These are phyloP conservation scores for Spergularia bocconei DNA, from an alignment of 148 eudicot genomes.

Conservation along the genomic window DNA sequence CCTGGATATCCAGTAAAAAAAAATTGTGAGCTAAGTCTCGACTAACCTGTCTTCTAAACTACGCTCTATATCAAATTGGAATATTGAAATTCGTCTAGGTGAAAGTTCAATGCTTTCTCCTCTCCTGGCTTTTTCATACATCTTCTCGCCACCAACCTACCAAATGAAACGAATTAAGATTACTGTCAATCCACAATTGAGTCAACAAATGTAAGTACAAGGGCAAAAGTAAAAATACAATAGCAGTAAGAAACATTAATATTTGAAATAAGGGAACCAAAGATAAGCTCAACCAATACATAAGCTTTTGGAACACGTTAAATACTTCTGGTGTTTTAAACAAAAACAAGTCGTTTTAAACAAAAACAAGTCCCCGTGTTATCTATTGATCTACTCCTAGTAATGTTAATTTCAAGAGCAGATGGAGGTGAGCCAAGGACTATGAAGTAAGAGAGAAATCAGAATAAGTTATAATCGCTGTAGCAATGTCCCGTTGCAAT, in stretches of 20 bases:
- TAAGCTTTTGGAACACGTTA: neutral
- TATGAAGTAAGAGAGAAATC: neutral
- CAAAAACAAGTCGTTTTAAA: neutral
- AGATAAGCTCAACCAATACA: neutral
- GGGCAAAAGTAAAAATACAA: too few species aligned
- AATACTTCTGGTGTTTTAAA: neutral
- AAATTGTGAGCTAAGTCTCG: neutral
- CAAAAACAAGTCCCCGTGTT: neutral
- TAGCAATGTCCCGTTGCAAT: neutral
- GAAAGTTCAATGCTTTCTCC: slow-evolving; percentile 98
- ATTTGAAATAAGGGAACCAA: too few species aligned
- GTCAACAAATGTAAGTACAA: neutral
- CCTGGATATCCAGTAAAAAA: neutral
- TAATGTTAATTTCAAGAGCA: neutral
- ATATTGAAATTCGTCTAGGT: slow-evolving; percentile 88
- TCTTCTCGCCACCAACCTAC: slow-evolving; percentile 92
- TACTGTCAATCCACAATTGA: neutral
- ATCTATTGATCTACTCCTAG: neutral
- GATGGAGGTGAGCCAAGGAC: neutral
- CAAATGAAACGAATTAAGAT: neutral
- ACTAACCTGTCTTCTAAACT: slow-evolving; percentile 96
- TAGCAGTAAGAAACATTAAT: neutral
- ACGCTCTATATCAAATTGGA: slow-evolving; percentile 82
- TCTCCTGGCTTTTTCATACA: slow-evolving; percentile 98
- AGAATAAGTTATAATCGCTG: neutral